Evolutionary conservation across 1,139 yeast genomes (phyloP).

Genomic region (Geotrichum histeridarum): DNA sequence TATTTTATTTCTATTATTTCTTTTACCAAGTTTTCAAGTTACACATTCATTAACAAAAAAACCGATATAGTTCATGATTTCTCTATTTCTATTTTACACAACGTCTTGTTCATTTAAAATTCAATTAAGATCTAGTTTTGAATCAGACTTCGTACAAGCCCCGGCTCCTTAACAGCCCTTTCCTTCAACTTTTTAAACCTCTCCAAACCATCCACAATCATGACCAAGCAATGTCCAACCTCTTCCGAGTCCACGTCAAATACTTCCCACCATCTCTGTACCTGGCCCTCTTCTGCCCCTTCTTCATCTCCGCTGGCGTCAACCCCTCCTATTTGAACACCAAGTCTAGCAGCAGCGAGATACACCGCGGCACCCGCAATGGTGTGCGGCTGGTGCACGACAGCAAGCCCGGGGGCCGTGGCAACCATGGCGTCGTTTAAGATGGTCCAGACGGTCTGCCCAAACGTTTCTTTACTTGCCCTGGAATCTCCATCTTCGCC

Average conservation of each 20-base stretch:
- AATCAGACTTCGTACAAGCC: not conserved
- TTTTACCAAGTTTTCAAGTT: not conserved
- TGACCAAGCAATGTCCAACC: conserved; percentile 26
- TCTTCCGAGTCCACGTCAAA: conserved; percentile 32
- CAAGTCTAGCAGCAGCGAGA: conserved; percentile 22
- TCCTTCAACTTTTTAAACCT: not conserved
- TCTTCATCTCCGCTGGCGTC: no score
- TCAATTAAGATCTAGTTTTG: no score
- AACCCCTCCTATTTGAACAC: no score
- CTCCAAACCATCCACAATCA: conserved; percentile 14
- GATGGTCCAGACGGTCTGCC: conserved; percentile 26
- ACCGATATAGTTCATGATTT: not conserved
- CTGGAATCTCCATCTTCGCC: not conserved
- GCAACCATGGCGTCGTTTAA: conserved; percentile 26
- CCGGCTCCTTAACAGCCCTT: not conserved
- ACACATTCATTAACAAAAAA: no score
- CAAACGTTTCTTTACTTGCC: conserved; percentile 5
- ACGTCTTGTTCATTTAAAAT: no score
- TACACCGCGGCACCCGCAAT: conserved; percentile 30
- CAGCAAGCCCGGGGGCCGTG: conserved; percentile 20
- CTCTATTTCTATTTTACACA: not conserved
- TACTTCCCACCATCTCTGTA: conserved; percentile 30
- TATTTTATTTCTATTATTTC: not conserved
- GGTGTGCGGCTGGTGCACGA: conserved; percentile 30
- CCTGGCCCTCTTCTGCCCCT: not conserved